Conservation (phyloP, 495 filamentous ascomycete species). For the Aspergillus coremiiformis region DNA sequence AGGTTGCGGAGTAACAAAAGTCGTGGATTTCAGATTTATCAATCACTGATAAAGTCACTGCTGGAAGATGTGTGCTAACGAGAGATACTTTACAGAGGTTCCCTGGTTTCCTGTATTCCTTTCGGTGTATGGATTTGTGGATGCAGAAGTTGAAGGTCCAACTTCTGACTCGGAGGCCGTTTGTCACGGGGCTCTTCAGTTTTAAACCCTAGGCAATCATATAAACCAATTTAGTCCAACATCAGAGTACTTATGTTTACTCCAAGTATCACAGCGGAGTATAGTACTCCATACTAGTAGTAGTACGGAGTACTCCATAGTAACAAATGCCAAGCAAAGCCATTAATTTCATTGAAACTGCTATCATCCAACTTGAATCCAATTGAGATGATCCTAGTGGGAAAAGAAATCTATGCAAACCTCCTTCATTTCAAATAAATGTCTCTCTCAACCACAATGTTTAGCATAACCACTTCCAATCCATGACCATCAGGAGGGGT, state of each 20-base stretch:
- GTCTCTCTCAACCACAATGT: neutral
- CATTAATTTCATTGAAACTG: neutral
- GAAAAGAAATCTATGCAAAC: slow-evolving; percentile 2
- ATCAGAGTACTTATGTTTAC: neutral
- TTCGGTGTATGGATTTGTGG: too few relatives aligned
- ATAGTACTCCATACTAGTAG: too few relatives aligned
- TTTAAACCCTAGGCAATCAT: neutral
- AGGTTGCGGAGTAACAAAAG: slow-evolving; percentile 1
- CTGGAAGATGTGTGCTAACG: neutral
- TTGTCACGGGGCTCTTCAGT: too few relatives aligned
- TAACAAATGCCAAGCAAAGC: neutral
- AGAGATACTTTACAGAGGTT: too few relatives aligned
- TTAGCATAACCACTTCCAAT: slow-evolving; percentile 5
- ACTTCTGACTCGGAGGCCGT: too few relatives aligned
- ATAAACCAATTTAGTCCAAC: neutral
- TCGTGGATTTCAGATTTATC: neutral
- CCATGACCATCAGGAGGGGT: slow-evolving; percentile 12
- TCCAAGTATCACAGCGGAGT: neutral
- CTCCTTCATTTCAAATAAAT: neutral
- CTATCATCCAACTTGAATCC: slow-evolving; percentile 1
- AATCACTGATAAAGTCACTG: neutral
- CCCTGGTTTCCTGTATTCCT: too few relatives aligned
- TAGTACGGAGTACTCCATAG: too few relatives aligned
- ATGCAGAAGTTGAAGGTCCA: too few relatives aligned
- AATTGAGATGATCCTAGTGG: neutral